Base-by-base conservation (phyloP, 441 rosid genomes). In the Gossypium schwendimanii region DNA sequence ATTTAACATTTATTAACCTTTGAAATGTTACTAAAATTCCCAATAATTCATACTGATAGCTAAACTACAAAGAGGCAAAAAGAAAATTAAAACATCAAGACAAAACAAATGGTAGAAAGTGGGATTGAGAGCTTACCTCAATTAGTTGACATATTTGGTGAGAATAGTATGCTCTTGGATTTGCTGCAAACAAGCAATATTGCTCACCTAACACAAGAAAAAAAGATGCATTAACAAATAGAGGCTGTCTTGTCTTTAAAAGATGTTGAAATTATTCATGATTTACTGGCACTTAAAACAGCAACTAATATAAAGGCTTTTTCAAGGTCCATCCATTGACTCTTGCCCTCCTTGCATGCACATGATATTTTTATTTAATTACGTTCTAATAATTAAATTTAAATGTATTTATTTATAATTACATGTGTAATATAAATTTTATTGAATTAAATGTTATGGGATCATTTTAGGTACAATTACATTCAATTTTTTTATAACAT, bases 261-360 rank as follows among this genome's bases (percentile, higher is more conserved):
- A 49, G 20, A 65, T 11, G 62, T 23, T 31, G 63, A 80, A 45
- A 60, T 50, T 53, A 70, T 36, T 58, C 39, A 49, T 71, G 68
- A 72, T 69, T 77, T 67, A 53, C 20, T 62, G 66, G 20, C 66
- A 23, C 71, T n/a, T 52, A n/a, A 44, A 36, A 55, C 36, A 75
- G 21, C 31, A 62, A 74, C 60, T 55, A 21, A 64, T 50, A 1
- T 12, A 14, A 18, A 54, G 73, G 41, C 15, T 4, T 53, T 59
- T 41, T 18, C 3, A 50, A 69, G 77, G 76, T 72, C 65, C 70
- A 65, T 65, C 69, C 39, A 6, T 74, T 82, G 82, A 82, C 82
- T 74, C 71, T 79, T 65, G n/a, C 14, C 18, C 45, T 69, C 64
- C 58, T 53, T 18, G 58, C 74, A 54, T 33, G 39, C 39, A 33